Percentiles rank a stretch among this genome's conserved stretches.
These are phyloP conservation scores for Boletus rufocinnamomeus DNA, from an alignment of 768 basidiomycete species.

Conservation along the genomic window DNA sequence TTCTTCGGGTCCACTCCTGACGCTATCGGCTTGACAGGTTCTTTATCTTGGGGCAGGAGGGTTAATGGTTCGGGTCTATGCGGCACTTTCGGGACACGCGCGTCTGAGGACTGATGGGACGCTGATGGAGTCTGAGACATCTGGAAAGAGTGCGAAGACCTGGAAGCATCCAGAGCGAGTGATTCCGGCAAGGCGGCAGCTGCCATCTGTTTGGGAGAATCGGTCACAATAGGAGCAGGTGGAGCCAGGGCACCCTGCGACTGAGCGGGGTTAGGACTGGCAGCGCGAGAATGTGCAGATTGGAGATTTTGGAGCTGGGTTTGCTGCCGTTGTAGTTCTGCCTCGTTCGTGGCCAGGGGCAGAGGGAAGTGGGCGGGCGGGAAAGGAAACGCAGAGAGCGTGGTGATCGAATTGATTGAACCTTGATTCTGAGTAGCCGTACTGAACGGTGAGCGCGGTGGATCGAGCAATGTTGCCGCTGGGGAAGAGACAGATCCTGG, in stretches of 20 bases:
- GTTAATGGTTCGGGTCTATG: neutral
- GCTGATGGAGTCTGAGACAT: slow-evolving; percentile 5
- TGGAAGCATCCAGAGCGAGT: neutral
- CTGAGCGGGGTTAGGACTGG: slow-evolving; percentile 18
- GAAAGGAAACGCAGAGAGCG: slow-evolving; percentile 70
- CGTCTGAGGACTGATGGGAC: slow-evolving; percentile 7
- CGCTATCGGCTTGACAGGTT: neutral
- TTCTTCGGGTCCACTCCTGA: slow-evolving; percentile 10
- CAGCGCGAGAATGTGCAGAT: slow-evolving; percentile 14
- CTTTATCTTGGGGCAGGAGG: neutral
- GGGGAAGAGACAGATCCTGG: slow-evolving; percentile 14
- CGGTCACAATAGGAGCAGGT: slow-evolving; percentile 14
- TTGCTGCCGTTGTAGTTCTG: slow-evolving; percentile 30
- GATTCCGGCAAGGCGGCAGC: slow-evolving; percentile 8
- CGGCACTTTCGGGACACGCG: neutral
- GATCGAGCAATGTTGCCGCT: slow-evolving; percentile 18
- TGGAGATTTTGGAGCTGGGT: slow-evolving; percentile 26
- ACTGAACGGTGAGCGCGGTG: slow-evolving; percentile 29
- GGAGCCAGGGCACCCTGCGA: slow-evolving; percentile 4
- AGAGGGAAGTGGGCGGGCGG: slow-evolving; percentile 74
- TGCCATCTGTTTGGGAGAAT: slow-evolving; percentile 26
- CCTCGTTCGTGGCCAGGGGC: slow-evolving; percentile 42
- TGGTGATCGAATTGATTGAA: slow-evolving; percentile 53
- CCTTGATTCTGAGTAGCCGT: slow-evolving; percentile 26
- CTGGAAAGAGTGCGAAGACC: slow-evolving; percentile 10